These are phyloP conservation scores for Pneumocystis oryctolagi DNA, from an alignment of 1,139 yeast genomes.

Conservation along the genomic window DNA sequence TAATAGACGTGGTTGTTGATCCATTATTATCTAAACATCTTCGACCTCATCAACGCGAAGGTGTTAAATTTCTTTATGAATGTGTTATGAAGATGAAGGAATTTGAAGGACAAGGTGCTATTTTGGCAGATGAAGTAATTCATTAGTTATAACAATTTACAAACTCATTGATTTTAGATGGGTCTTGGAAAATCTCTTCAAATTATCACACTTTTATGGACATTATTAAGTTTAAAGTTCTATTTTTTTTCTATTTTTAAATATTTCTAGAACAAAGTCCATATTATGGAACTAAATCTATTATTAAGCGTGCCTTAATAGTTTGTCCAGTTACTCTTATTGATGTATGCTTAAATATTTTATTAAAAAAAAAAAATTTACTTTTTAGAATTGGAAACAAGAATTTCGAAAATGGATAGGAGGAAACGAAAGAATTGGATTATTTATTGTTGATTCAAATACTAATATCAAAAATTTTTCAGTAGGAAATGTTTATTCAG, in stretches of 20 bases:
- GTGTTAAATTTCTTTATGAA: constrained; percentile 64
- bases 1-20: constrained; percentile 53
- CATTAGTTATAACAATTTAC: not conserved
- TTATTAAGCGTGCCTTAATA: constrained; percentile 46
- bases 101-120: constrained; percentile 51
- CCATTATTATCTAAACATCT: constrained; percentile 42
- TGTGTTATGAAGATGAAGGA: constrained; percentile 54
- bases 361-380: not conserved
- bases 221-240: constrained; percentile 34
- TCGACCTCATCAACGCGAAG: constrained; percentile 76
- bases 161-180: constrained; percentile 32
- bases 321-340: constrained; percentile 88
- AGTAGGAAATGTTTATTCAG: constrained; percentile 59
- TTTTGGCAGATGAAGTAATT: constrained; percentile 63
- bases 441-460: constrained; percentile 23
- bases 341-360: not conserved
- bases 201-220: constrained; percentile 75
- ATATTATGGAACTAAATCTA: constrained; percentile 27
- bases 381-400: constrained; percentile 58
- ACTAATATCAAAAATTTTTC: constrained; percentile 55
- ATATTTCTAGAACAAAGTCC: constrained; percentile 44
- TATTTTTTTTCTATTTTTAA: not conserved
- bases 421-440: constrained; percentile 42
- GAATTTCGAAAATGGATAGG: constrained; percentile 81
- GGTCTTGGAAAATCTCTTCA: constrained; percentile 88